Evolutionary conservation across 371 early-diverging fungal genomes (phyloP), one percentile per base, ranked within the genome.

Genomic region (Apophysomyces sp.): DNA sequence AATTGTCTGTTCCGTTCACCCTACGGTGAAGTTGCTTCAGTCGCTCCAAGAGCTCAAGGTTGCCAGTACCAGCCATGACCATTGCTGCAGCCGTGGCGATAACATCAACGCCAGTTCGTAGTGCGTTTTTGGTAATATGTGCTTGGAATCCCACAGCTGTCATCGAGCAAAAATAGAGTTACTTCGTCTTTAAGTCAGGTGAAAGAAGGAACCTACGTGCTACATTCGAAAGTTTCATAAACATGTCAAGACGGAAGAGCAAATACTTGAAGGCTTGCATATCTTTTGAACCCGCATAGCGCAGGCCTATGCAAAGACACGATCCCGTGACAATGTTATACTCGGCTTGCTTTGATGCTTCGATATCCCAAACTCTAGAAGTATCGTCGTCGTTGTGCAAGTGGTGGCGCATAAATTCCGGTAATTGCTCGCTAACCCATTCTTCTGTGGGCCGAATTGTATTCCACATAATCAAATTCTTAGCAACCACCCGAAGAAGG

Each of bases 61-160:
- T 76, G 0, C 95, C 96, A 1, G 90, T 86, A 9, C 96, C 97
- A 3, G 94, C 94, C 75, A 92, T 83, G 1, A 95, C 85, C 71
- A 92, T 82, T 0, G 91, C 86, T 0, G 86, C 76, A 8, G 92
- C 80, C 1, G 86, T 73, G 4, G 85, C 71, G 3, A 89, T 56
- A 1, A 90, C 88, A 67, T 92, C 87, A 8, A 94, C 61, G 61
- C 92, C 90, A 3, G 82, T 69, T 31, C 84, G 71, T 12, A 85
- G 66, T 5, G 80, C 68, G 6, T 71, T 72, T 44, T 78, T 80
- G 32, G 85, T 86, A 9, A 90, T 76, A 44, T 77, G 82, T 31
- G 83, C 78, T 31, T 88, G 84, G 55, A 83, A 86, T 0, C 81
- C 77, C 1, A 70, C 65, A 12, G 72, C 84, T 72, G 15, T 28